These are phyloP conservation scores for Diaporthe humulicola DNA, from an alignment of 2,329 filamentous ascomycete species.

Conservation along the genomic window DNA sequence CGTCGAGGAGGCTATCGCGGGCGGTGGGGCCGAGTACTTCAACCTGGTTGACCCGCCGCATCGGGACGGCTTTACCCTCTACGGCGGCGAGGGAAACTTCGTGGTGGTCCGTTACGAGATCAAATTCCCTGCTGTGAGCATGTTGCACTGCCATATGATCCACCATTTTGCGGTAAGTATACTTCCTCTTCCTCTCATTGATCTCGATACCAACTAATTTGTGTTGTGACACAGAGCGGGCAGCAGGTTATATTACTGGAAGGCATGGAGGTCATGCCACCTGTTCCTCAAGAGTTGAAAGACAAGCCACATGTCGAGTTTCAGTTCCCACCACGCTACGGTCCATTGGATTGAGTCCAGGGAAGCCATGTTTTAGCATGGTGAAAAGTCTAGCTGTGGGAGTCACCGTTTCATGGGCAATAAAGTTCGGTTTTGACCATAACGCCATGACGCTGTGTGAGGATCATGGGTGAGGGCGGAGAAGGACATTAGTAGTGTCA, in stretches of 20 bases:
- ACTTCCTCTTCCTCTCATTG: neutral
- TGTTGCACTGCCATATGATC: neutral
- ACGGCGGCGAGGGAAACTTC: neutral
- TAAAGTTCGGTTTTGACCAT: neutral
- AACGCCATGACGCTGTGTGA: too few relatives aligned
- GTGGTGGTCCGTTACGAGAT: neutral
- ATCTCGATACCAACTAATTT: neutral
- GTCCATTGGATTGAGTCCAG: neutral
- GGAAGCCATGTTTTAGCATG: neutral
- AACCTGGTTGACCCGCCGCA: neutral
- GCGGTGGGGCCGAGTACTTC: neutral
- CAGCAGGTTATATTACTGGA: neutral
- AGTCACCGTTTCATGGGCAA: neutral
- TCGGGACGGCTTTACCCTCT: neutral
- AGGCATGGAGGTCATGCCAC: conserved; percentile 1
- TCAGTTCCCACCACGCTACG: neutral
- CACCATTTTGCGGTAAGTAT: neutral
- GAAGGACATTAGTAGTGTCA: too few relatives aligned
- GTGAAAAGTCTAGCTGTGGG: neutral
- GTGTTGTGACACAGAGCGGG: neutral
- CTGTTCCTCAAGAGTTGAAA: neutral
- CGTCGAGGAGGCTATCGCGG: neutral
- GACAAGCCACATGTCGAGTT: neutral
- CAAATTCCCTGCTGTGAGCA: neutral
- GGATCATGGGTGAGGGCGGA: too few relatives aligned